Base-by-base conservation (phyloP, 139 green algal genomes). In the Ettlia oleoabundans region DNA sequence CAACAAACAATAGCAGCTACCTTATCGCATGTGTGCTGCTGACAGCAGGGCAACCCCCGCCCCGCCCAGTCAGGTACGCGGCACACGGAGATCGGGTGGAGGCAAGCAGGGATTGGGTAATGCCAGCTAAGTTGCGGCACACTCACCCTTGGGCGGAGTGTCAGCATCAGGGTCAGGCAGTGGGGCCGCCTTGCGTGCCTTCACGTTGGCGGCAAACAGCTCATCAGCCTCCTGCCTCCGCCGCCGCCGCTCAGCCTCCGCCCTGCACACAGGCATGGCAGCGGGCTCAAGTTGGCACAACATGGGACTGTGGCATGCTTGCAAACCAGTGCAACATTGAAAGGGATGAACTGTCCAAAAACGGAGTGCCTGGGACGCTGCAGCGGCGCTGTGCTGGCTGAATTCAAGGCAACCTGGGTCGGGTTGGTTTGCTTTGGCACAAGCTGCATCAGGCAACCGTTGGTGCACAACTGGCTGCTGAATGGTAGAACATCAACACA, bases 171-270 rank as follows among this genome's bases (percentile, higher is more conserved):
- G 40, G 64, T 71, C 32, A 2, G 77, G 63, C 42, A 82, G 41
- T 35, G 43, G 41, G 18, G 52, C 40, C 40, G 61, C 58, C 43
- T 80, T 80, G 18, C 55, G 35, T 10, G 80, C 58, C n/a, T 85
- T 84, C 2, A 84, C 24, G 4, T 85, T 85, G 30, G 80, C 80
- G 2, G 80, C 24, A 33, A 85, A 85, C 22, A 85, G 80, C 26
- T 85, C 80, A 24, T 85, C 80, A 0, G 80, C 80, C 41, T 32
- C n/a, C 68, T 51, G 52, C 13, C 15, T 35, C 32, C 37, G 69
- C 41, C 32, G 37, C 28, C 66, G 69, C 6, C 38, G 38, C 42
- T 85, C 69, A 24, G 42, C n/a, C 80, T 85, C 80, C 2, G 70
- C 70, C 80, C 80, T 85, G 58, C 55, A 80, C 0, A 24, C 9